Base-by-base conservation (phyloP, 129 eudicot species). In the Pseudognaphalium luteoalbum region DNA sequence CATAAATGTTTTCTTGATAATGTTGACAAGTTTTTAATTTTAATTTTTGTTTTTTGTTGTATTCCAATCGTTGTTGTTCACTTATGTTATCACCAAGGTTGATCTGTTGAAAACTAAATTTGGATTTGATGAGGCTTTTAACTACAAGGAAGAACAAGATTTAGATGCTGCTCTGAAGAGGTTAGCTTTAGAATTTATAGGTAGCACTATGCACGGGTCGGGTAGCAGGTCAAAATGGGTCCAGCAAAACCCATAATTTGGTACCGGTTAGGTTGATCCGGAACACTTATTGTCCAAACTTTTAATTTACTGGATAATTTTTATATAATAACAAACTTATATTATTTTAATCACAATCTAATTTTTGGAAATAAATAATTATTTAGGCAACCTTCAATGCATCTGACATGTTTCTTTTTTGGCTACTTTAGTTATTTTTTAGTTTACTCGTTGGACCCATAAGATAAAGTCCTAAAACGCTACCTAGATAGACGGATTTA, bases 61-160 rank as follows among this genome's bases (percentile, higher is more conserved):
- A 6, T 28, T 5, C 16, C 37, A 56, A 20, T 51, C 4, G 5
- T 47, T 54, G 51, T 66, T 25, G 22, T 44, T 6, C 9, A 62
- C 25, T 4, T 59, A 47, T 73, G n/a, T n/a, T n/a, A n/a, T n/a
- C n/a, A n/a, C n/a, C n/a, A n/a, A 85, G 86, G 89, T 85, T 57
- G 82, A 85, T 57, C 67, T 82, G 52, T 19, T 85, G 68, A 85
- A 85, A 75, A 82, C n/a, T 37, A 82, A 82, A 64, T 72, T 78
- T 58, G 86, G 86, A 41, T 85, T 79, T 39, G 82, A 85, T 16
- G 86, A 85, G 57, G 89, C 89, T 71, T 85, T 85, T 62, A 85
- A 85, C 81, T 85, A 85, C 81, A 82, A 79, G 61, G 82, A 85
- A 71, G 89, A 77, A n/a, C 73, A 67, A 59, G 78, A 80, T 72